These are phyloP conservation scores for Chlorella variabilis DNA, from an alignment of 163 green algal genomes.

Conservation along the genomic window DNA sequence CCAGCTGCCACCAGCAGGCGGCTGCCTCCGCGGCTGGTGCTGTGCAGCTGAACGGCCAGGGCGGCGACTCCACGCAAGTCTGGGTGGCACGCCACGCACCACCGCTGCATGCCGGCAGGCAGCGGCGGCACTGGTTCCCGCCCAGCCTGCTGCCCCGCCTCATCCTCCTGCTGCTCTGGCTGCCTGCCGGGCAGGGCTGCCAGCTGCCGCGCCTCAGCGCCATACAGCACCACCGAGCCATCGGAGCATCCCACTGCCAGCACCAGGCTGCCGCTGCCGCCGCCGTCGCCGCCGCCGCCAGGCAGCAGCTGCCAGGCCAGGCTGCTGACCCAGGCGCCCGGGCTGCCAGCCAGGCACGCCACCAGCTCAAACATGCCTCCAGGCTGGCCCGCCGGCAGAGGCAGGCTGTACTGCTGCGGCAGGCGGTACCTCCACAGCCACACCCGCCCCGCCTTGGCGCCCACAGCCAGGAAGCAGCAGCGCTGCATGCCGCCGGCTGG, in stretches of 20 bases:
- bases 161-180: not conserved
- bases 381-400: not conserved
- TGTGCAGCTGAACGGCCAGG: constrained; percentile 1
- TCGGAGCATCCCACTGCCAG: constrained; percentile 45
- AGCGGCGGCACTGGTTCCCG: not conserved
- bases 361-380: constrained; percentile 11
- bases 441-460: constrained; percentile 48
- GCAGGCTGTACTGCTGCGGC: constrained; percentile 13
- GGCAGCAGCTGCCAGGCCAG: constrained; percentile 35
- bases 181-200: not conserved
- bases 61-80: constrained; percentile 14
- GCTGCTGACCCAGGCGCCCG: not conserved
- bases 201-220: constrained; percentile 1
- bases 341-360: constrained; percentile 20
- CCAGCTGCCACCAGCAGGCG: constrained; percentile 32
- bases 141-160: not conserved
- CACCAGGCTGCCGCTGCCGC: constrained; percentile 8
- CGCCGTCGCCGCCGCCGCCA: not conserved
- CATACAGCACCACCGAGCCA: constrained; percentile 40
- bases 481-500: not conserved
- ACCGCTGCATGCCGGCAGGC: constrained; percentile 4
- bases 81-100: not conserved
- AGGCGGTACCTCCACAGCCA: constrained; percentile 53
- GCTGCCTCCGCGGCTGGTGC: not conserved
- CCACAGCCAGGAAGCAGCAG: constrained; percentile 52